Evolutionary conservation across 108 stramenopile genomes (phyloP), one percentile per base, ranked within the genome.

Genomic region (Tribonema minus): DNA sequence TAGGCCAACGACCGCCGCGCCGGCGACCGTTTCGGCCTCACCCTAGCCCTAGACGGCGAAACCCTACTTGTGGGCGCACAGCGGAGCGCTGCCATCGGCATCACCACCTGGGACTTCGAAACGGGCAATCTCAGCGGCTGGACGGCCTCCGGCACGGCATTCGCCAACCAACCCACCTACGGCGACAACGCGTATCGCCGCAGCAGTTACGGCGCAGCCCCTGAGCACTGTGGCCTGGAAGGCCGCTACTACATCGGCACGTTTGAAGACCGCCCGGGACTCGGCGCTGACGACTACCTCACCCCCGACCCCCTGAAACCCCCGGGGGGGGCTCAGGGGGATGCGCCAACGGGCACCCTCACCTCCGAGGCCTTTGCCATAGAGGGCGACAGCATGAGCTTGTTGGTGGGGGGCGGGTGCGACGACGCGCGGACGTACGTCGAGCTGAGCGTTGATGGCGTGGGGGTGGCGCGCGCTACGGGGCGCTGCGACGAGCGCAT

Each of bases 21-120:
- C 23, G 87, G 85, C 26, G 88, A 88, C 39, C 86, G 67, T 23
- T 87, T 88, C 68, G 88, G 88, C 3, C n/a, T 54, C 23, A 76
- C 68, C 29, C 25, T 88, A 6, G 86, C 85, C 0, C 32, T 88
- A 0, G 88, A 88, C 33, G 82, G 80, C 68, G 79, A 70, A 71
- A 64, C 69, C 36, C 61, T 80, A 3, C 34, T 32, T 3, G 82
- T 92, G 62, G 91, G 92, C 25, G 91, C 90, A 29, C 78, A 69
- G 35, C 76, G 61, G 36, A 87, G 86, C 67, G 37, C 79, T 31
- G 88, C 88, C 36, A 83, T 74, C 33, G 68, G 89, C 7, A 32
- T 75, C 33, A 90, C 90, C 23, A 90, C 90, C 12, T 93, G 91
- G 90, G 90, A 91, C 68, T 93, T 93, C 71, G 92, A 93, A 79